Conservation (phyloP, 306 rosid genomes). For the Hippophae tibetana region DNA sequence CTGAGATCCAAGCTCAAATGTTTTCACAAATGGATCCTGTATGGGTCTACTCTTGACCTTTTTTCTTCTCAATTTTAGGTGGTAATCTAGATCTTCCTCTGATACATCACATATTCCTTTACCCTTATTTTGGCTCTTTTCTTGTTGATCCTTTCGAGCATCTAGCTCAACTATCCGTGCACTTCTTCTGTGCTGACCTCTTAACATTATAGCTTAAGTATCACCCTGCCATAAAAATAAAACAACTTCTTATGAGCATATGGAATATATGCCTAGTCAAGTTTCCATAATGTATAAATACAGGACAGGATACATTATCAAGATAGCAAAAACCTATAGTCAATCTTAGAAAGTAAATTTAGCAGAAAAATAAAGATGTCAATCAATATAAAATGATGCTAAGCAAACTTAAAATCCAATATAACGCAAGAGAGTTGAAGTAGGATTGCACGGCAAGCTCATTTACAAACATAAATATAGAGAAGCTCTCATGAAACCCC, state of each 20-base stretch:
- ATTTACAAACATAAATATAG: not conserved
- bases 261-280: not conserved
- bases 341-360: not conserved
- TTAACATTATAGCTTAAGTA: not conserved
- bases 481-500: too few species aligned
- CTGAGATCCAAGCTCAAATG: not conserved
- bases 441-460: not conserved
- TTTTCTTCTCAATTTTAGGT: slow-evolving; percentile 3
- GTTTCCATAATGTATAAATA: not conserved
- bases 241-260: not conserved
- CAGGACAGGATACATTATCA: not conserved
- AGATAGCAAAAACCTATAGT: not conserved
- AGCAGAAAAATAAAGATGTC: not conserved
- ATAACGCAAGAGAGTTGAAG: not conserved
- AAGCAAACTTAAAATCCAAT: not conserved
- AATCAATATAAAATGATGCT: not conserved
- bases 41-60: slow-evolving; percentile 8
- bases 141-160: slow-evolving; percentile 4
- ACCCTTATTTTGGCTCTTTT: slow-evolving; percentile 7
- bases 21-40: slow-evolving; percentile 4
- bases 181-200: slow-evolving; percentile 10
- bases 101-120: not conserved
- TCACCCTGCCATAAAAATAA: not conserved
- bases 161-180: slow-evolving; percentile 2
- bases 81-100: not conserved